Evolutionary conservation across 2,329 filamentous ascomycete species (phyloP).

Genomic region (Calcarisporium arbuscula): DNA sequence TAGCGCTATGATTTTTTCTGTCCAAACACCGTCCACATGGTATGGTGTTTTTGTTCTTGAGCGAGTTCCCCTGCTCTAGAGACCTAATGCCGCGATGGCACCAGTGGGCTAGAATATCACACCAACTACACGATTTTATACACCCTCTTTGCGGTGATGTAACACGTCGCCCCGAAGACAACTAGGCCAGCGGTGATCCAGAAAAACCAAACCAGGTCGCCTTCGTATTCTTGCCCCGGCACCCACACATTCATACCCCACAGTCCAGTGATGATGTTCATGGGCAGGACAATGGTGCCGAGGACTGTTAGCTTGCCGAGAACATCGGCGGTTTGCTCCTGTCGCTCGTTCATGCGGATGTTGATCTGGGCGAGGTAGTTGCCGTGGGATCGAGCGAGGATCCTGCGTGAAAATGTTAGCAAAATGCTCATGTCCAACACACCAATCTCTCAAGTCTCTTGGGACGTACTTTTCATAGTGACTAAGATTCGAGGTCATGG

Average conservation of each 20-base stretch:
- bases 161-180: slow-evolving; percentile 74
- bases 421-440: no score
- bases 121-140: slow-evolving; percentile 74
- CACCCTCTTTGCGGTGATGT: slow-evolving; percentile 73
- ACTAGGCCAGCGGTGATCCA: slow-evolving; percentile 69
- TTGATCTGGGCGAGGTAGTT: slow-evolving; percentile 99
- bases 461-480: slow-evolving; percentile 86
- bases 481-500: slow-evolving; percentile 92
- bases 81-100: no score
- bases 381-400: slow-evolving; percentile 82
- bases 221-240: slow-evolving; percentile 79
- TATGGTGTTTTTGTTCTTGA: no score
- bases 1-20: no score
- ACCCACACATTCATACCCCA: slow-evolving; percentile 99
- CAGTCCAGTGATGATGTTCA: slow-evolving; percentile 98
- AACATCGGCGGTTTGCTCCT: slow-evolving; percentile 92
- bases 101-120: no score
- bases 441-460: no score
- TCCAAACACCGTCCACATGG: no score
- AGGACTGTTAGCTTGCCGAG: slow-evolving; percentile 91
- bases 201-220: slow-evolving; percentile 69
- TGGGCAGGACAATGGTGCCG: slow-evolving; percentile 92
- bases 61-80: no score
- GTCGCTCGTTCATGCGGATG: slow-evolving; percentile 96
- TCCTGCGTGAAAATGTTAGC: slow-evolving; percentile 49